Conservation (phyloP, 192 early-diverging fungal species). For the Mortierella hygrophila region DNA sequence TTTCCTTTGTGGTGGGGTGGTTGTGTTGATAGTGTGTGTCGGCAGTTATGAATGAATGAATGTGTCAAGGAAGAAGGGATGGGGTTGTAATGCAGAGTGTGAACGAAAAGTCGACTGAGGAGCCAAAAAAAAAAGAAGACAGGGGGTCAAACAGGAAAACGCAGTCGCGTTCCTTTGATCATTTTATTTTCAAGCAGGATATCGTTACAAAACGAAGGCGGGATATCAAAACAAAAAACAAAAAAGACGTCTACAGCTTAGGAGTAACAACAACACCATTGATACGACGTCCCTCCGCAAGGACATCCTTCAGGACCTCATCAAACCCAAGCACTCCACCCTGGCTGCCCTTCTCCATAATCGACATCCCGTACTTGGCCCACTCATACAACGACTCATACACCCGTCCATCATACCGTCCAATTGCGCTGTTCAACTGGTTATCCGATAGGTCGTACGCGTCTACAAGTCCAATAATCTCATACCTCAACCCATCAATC, state of each 20-base stretch:
- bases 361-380: conserved; percentile 58
- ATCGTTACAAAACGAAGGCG: too few species aligned
- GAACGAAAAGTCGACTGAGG: neutral
- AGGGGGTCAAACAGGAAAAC: neutral
- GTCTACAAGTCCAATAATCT: conserved; percentile 86
- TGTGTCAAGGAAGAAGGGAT: neutral
- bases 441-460: conserved; percentile 89
- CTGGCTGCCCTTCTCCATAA: conserved; percentile 40
- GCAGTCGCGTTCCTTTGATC: neutral
- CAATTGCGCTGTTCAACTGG: conserved; percentile 86
- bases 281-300: conserved; percentile 42
- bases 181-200: neutral
- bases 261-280: conserved; percentile 26
- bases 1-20: neutral
- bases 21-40: too few species aligned
- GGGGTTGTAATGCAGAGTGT: neutral
- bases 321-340: conserved; percentile 48
- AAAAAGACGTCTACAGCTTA: conserved; percentile 19
- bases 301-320: conserved; percentile 44
- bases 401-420: conserved; percentile 87
- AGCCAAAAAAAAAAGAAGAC: neutral
- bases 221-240: too few species aligned
- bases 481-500: conserved; percentile 71
- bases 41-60: neutral
- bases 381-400: conserved; percentile 77